Evolutionary conservation across 148 eudicot genomes (phyloP).

Genomic region (Heliamphora exappendiculata): DNA sequence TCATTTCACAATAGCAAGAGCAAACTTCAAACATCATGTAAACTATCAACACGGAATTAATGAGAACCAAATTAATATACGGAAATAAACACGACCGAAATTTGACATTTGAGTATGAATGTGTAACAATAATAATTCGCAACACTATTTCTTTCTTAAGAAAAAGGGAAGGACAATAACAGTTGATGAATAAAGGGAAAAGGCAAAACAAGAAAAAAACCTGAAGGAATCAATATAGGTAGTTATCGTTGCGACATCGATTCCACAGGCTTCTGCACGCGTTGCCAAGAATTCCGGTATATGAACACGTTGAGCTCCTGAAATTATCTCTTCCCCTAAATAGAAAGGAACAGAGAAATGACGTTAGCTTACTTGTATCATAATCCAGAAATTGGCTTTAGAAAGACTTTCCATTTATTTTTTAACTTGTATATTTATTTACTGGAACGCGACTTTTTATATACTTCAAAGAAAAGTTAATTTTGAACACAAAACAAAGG

Average conservation of each 20-base stretch:
- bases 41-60: not conserved
- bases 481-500: not conserved
- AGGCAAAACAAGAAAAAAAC: slow-evolving; percentile 24
- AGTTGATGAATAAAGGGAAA: too few relatives aligned
- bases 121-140: too few relatives aligned
- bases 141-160: too few relatives aligned
- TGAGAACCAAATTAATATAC: not conserved
- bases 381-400: not conserved
- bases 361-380: not conserved
- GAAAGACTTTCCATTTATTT: not conserved
- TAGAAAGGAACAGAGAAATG: slow-evolving; percentile 3
- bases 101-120: too few relatives aligned
- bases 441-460: too few relatives aligned
- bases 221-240: slow-evolving; percentile 73
- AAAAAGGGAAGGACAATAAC: too few relatives aligned
- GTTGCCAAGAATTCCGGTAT: slow-evolving; percentile 47
- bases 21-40: not conserved
- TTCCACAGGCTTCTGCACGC: slow-evolving; percentile 63
- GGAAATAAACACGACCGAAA: not conserved
- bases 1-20: not conserved
- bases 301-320: slow-evolving; percentile 99
- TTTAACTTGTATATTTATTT: too few relatives aligned
- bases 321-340: slow-evolving; percentile 90
- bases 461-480: not conserved
- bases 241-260: slow-evolving; percentile 58